Evolutionary conservation across 2,329 filamentous ascomycete genomes (phyloP).

Genomic region (Emergomyces pasteurianus): DNA sequence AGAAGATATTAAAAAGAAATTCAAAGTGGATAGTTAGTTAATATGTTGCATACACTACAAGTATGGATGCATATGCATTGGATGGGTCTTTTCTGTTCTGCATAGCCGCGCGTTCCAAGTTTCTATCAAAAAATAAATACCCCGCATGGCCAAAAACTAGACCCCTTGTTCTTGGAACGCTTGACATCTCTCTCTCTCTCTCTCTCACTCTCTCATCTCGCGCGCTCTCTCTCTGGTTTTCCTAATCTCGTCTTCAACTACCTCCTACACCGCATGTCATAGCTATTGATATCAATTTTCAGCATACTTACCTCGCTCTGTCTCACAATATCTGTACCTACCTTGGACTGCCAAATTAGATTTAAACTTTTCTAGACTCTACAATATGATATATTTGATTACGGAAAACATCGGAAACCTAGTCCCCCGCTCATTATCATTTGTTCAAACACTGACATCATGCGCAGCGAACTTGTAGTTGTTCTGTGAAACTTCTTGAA

Average conservation of each 20-base stretch:
- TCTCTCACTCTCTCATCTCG: background rate
- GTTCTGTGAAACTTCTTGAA: background rate
- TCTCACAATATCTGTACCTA: background rate
- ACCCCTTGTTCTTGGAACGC: background rate
- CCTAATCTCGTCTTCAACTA: background rate
- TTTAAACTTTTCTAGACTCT: background rate
- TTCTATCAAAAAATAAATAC: background rate
- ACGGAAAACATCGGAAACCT: background rate
- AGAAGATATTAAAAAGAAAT: constrained; percentile 51
- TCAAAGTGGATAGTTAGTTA: constrained; percentile 15
- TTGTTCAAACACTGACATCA: background rate
- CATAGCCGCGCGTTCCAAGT: background rate
- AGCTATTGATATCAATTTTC: background rate
- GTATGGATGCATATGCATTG: background rate
- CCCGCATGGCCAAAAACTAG: background rate
- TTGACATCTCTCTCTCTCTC: background rate
- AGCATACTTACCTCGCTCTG: background rate
- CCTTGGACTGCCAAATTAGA: background rate
- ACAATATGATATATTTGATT: background rate
- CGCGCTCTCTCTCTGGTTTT: no score
- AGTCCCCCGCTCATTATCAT: background rate
- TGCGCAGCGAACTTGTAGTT: background rate
- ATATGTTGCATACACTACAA: background rate
- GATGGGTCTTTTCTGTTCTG: background rate
- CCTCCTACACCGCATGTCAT: background rate